A percentile compares a stretch with the other conserved stretches of the same genome.
phyloP scores from a whole-genome alignment of 2,329 filamentous ascomycete species.

The Aureobasidium sp. region DNA sequence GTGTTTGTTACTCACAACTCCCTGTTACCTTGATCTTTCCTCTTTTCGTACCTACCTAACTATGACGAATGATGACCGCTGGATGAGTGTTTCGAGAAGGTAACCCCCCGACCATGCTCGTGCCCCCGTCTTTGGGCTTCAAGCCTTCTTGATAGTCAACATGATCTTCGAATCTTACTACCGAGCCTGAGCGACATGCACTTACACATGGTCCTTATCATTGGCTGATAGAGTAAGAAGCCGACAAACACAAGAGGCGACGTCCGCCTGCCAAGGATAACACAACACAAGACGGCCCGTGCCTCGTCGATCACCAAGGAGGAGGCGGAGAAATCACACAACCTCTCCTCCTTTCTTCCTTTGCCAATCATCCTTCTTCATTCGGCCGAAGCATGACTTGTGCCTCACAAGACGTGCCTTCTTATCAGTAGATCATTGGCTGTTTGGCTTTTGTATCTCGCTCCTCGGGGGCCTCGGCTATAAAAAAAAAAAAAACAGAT shows the following conservation, averaged over 20 bases:
- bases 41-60: neutral
- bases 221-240: slow-evolving; percentile 11
- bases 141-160: neutral
- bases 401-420: neutral
- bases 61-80: neutral
- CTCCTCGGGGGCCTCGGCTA: neutral
- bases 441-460: neutral
- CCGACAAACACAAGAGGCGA: slow-evolving; percentile 4
- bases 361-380: neutral
- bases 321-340: neutral
- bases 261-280: slow-evolving; percentile 10
- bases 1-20: neutral
- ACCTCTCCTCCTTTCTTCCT: neutral
- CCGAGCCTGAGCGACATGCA: neutral
- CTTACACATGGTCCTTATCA: slow-evolving; percentile 3
- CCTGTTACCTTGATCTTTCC: neutral
- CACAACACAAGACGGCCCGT: neutral
- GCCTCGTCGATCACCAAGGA: slow-evolving; percentile 2
- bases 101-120: neutral
- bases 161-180: neutral
- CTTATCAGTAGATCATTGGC: slow-evolving; percentile 11
- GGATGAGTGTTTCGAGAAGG: neutral
- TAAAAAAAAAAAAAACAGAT: neutral
- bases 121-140: neutral
- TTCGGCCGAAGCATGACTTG: slow-evolving; percentile 4